Percentiles rank a stretch among this genome's conserved stretches.
These are phyloP conservation scores for Basidiobolus meristosporus DNA, from an alignment of 371 early-diverging fungal genomes.

Conservation along the genomic window DNA sequence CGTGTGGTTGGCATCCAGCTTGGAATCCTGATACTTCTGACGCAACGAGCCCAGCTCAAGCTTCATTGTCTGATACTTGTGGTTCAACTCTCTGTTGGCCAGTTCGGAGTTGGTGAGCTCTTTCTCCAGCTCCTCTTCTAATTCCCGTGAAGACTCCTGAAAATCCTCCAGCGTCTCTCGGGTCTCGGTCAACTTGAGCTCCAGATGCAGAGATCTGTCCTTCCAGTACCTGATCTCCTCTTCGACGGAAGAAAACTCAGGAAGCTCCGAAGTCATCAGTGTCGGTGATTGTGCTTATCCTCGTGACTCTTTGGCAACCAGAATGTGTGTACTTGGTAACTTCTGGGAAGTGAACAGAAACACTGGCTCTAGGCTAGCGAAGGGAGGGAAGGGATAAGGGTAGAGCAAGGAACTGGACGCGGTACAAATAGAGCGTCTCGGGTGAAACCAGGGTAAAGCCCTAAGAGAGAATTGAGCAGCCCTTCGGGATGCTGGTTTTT, in stretches of 20 bases:
- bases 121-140: slow-evolving; percentile 39
- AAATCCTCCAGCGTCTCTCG: slow-evolving; percentile 33
- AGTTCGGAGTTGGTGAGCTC: slow-evolving; percentile 37
- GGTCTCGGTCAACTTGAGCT: slow-evolving; percentile 28
- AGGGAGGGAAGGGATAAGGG: too few species aligned
- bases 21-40: slow-evolving; percentile 24
- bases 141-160: slow-evolving; percentile 31
- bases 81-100: slow-evolving; percentile 31
- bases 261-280: too few species aligned
- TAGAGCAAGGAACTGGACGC: too few species aligned
- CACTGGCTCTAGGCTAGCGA: too few species aligned
- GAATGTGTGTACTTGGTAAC: too few species aligned
- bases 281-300: too few species aligned
- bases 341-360: too few species aligned
- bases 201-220: slow-evolving; percentile 19
- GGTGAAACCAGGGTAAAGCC: too few species aligned
- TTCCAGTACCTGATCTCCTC: slow-evolving; percentile 38
- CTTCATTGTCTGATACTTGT: slow-evolving; percentile 25
- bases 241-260: slow-evolving; percentile 11
- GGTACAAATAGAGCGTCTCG: too few species aligned
- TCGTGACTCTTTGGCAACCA: too few species aligned
- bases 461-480: too few species aligned
- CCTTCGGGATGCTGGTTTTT: too few species aligned
- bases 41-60: slow-evolving; percentile 25
- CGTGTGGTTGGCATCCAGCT: slow-evolving; percentile 33